phyloP scores from a whole-genome alignment of 768 basidiomycete genomes.

The Panus rudis region DNA sequence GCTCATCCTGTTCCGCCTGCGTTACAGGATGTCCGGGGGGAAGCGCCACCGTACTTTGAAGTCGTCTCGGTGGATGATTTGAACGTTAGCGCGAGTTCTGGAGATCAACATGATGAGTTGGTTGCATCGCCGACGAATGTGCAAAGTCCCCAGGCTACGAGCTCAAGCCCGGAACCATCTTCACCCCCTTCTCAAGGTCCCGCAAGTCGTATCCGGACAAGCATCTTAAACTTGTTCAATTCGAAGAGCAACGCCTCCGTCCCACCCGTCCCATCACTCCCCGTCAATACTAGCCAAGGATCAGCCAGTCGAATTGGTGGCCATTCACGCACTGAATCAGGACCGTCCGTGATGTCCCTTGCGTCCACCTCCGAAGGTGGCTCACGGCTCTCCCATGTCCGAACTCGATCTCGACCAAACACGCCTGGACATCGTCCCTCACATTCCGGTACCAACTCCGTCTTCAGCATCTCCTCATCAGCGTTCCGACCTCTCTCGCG shows the following conservation, averaged over 20 bases:
- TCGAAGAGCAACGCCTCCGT: conserved; percentile 2
- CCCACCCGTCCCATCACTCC: background rate
- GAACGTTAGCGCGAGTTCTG: conserved; percentile 7
- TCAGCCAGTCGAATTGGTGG: no score
- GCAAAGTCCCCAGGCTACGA: background rate
- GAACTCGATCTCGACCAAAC: conserved; percentile 9
- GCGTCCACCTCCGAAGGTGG: conserved; percentile 6
- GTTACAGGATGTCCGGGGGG: conserved; percentile 38
- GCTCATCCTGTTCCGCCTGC: conserved; percentile 2
- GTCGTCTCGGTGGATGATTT: conserved; percentile 28
- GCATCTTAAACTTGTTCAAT: no score
- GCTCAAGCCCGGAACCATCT: no score
- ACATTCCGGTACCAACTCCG: conserved; percentile 30
- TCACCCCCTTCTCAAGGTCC: background rate
- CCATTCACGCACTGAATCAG: conserved; percentile 13
- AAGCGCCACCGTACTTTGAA: conserved; percentile 65
- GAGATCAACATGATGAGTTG: background rate
- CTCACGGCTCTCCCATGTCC: conserved; percentile 24
- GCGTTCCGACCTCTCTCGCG: conserved; percentile 45
- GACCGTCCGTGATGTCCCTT: conserved; percentile 22
- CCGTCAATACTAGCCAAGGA: background rate
- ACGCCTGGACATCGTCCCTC: conserved; percentile 33
- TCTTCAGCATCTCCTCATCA: conserved; percentile 24
- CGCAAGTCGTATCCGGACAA: no score
- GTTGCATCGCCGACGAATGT: background rate